phyloP scores from a whole-genome alignment of 148 eudicot species.

The Dysphania ambrosioides region DNA sequence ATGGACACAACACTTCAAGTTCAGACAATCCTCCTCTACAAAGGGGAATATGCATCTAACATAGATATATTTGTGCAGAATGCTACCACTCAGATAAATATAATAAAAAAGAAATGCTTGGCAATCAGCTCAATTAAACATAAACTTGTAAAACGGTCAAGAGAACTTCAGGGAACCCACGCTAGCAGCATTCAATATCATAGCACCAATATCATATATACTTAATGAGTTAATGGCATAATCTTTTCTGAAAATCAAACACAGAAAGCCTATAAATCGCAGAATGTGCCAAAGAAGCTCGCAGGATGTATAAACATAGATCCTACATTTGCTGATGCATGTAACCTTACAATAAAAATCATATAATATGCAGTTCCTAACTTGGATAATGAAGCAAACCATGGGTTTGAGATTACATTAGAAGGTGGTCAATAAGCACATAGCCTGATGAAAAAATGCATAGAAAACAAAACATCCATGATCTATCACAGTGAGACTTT shows the following conservation, averaged over 20 bases:
- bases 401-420: background rate
- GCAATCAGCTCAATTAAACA: background rate
- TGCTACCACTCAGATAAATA: background rate
- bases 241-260: background rate
- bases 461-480: background rate
- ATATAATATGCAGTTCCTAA: background rate
- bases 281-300: background rate
- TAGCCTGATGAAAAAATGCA: background rate
- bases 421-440: background rate
- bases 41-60: background rate
- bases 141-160: background rate
- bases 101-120: background rate
- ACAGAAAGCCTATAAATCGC: background rate
- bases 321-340: background rate
- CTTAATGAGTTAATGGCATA: too few relatives aligned
- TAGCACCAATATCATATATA: too few relatives aligned
- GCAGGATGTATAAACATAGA: background rate
- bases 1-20: background rate
- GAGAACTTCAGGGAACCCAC: background rate
- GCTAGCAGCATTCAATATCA: background rate
- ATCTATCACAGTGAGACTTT: background rate
- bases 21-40: background rate
- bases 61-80: background rate
- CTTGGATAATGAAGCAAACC: background rate
- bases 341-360: background rate